These are phyloP conservation scores for Schwanniomyces sp. DNA, from an alignment of 805 yeast genomes.

Conservation along the genomic window DNA sequence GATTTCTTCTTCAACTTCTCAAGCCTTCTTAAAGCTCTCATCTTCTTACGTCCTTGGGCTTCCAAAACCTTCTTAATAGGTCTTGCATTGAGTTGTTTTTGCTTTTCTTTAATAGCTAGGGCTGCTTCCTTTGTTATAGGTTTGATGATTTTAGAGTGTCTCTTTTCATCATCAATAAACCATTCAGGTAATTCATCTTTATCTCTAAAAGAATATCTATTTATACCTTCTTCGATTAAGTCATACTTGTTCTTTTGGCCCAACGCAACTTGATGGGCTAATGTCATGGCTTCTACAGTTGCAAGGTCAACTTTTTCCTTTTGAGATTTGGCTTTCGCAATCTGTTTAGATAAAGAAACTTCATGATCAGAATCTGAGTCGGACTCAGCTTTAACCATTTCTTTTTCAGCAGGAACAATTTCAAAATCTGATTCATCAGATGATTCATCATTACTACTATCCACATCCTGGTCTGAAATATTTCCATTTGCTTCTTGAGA, in stretches of 20 bases:
- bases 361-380: constrained; percentile 54
- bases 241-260: constrained; percentile 86
- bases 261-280: constrained; percentile 92
- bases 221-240: constrained; percentile 87
- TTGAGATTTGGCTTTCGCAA: constrained; percentile 47
- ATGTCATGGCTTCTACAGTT: constrained; percentile 95
- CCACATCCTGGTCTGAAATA: constrained; percentile 13
- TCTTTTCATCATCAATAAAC: constrained; percentile 91
- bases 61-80: constrained; percentile 99
- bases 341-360: constrained; percentile 35
- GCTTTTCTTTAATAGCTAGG: constrained; percentile 42
- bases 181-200: constrained; percentile 91
- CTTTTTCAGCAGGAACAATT: constrained; percentile 30
- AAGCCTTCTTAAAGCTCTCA: constrained; percentile 80
- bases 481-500: constrained; percentile 2
- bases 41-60: constrained; percentile 94
- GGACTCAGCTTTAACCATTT: constrained; percentile 19
- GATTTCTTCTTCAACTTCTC: constrained; percentile 89
- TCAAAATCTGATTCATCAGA: constrained; percentile 46
- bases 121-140: constrained; percentile 91
- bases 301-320: constrained; percentile 75
- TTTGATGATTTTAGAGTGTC: constrained; percentile 79
- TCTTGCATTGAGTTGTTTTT: constrained; percentile 79
- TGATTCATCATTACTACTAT: constrained; percentile 39
- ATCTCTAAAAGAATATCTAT: constrained; percentile 90